phyloP scores from a whole-genome alignment of 2,329 filamentous ascomycete species.

The Aspergillus hortae region DNA sequence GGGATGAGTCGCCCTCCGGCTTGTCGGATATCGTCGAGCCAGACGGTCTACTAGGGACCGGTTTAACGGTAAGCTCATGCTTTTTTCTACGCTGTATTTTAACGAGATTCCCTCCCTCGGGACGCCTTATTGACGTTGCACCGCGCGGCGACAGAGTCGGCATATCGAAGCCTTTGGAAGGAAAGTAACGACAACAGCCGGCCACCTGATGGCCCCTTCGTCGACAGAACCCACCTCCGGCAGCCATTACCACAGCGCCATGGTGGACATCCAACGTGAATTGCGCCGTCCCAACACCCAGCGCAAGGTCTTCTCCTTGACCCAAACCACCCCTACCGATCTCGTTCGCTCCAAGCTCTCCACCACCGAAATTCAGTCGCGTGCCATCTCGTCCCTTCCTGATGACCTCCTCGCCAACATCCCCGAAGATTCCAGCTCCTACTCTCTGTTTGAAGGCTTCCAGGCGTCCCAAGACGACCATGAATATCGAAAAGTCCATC shows the following conservation, averaged over 20 bases:
- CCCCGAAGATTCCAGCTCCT: conserved; percentile 78
- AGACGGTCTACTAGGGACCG: conserved; percentile 46
- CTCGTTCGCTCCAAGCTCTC: conserved; percentile 89
- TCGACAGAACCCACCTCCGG: conserved; percentile 46
- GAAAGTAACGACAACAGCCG: conserved; percentile 91
- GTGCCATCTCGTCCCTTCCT: conserved; percentile 80
- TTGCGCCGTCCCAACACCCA: conserved; percentile 79
- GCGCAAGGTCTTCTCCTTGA: conserved; percentile 85
- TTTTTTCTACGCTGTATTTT: background rate
- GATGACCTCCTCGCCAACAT: conserved; percentile 89
- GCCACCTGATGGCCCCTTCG: conserved; percentile 73
- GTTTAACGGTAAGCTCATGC: conserved; percentile 41
- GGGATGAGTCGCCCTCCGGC: conserved; percentile 45
- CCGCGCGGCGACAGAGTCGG: conserved; percentile 58
- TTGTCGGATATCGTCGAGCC: conserved; percentile 41
- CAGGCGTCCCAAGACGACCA: conserved; percentile 68
- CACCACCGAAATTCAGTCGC: conserved; percentile 86
- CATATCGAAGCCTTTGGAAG: conserved; percentile 89
- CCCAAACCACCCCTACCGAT: conserved; percentile 88
- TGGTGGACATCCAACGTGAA: conserved; percentile 86
- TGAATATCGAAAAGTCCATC: conserved; percentile 64
- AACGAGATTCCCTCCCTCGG: background rate
- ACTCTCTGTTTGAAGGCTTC: conserved; percentile 95
- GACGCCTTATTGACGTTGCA: background rate
- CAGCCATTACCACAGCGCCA: conserved; percentile 77